Evolutionary conservation across 208 protist species (phyloP), one percentile per base, ranked within the genome.

Genomic region (Naegleria fowleri): DNA sequence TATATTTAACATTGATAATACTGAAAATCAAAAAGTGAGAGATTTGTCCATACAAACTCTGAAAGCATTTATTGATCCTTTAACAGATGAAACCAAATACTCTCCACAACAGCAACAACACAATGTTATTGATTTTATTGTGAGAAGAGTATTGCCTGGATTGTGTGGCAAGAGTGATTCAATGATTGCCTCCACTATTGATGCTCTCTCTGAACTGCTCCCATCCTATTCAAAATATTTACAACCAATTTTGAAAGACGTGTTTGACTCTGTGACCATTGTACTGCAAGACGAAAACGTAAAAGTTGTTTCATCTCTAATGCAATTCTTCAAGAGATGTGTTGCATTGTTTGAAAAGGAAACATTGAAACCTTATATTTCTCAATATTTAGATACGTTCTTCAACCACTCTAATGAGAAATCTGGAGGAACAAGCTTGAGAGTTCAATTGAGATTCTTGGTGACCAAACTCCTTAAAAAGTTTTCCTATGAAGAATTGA

Each of bases 121-220:
- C n/a, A 79, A 79, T 79, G 67, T 79, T 11, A 79, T 79, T 36
- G 67, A 79, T 79, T 79, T 79, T 79, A n/a, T 79, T 7, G 29
- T 79, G 19, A 79, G 67, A 79, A 79, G 29, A 36, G 67, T 89
- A 5, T 29, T 67, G 22, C 11, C 48, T n/a, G 86, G 86, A 67
- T 40, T 89, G 33, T 39, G n/a, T 67, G 86, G n/a, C 29, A 67
- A 39, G 39, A 38, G 29, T 0, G 19, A 89, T 40, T 36, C 19
- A 29, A 89, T 89, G 86, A 89, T 89, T 89, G 41, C n/a, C 67
- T 41, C 33, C 1, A 89, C 86, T 6, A 67, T 89, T 38, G 19
- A 67, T 5, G 41, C 15, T 13, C 25, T 89, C 0, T 67, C 86
- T 36, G 25, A 40, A 22, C 51, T 89, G 22, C 11, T 52, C 0